Evolutionary conservation across 1,284 basidiomycete species (phyloP).

Genomic region (Ustilago loliicola): DNA sequence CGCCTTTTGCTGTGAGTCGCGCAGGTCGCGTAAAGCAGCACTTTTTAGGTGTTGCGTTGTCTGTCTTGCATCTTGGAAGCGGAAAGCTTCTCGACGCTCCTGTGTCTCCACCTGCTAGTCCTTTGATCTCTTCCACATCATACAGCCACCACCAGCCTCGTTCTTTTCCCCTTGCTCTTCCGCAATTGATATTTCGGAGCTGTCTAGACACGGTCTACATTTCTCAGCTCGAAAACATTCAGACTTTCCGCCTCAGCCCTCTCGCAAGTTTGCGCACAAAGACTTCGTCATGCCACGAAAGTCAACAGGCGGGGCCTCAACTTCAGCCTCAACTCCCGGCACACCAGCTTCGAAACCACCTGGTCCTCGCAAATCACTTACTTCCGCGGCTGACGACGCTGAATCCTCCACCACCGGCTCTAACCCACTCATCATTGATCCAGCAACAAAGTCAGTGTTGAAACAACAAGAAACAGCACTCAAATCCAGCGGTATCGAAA

Average conservation of each 20-base stretch:
- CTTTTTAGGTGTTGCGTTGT: slow-evolving; percentile 13
- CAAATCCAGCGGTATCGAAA: slow-evolving; percentile 75
- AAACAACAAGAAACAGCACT: slow-evolving; percentile 38
- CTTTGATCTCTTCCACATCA: not conserved
- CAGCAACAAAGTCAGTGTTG: slow-evolving; percentile 20
- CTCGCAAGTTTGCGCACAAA: not conserved
- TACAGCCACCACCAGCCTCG: no score
- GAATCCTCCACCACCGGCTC: not conserved
- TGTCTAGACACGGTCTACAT: no score
- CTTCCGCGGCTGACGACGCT: not conserved
- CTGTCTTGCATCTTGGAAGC: not conserved
- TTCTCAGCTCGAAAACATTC: not conserved
- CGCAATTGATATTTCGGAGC: no score
- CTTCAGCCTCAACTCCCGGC: slow-evolving; percentile 7
- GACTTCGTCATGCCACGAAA: slow-evolving; percentile 29
- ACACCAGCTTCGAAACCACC: slow-evolving; percentile 12
- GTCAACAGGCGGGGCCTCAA: slow-evolving; percentile 18
- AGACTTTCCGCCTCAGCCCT: not conserved
- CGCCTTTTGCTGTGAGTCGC: slow-evolving; percentile 4
- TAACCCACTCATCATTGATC: slow-evolving; percentile 11
- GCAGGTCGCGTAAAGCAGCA: slow-evolving; percentile 19
- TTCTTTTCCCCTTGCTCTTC: not conserved
- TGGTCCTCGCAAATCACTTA: slow-evolving; percentile 14
- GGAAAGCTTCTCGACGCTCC: not conserved
- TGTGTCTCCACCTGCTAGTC: not conserved